phyloP scores from a whole-genome alignment of 495 filamentous ascomycete species.

The Aspergillus indologenus region DNA sequence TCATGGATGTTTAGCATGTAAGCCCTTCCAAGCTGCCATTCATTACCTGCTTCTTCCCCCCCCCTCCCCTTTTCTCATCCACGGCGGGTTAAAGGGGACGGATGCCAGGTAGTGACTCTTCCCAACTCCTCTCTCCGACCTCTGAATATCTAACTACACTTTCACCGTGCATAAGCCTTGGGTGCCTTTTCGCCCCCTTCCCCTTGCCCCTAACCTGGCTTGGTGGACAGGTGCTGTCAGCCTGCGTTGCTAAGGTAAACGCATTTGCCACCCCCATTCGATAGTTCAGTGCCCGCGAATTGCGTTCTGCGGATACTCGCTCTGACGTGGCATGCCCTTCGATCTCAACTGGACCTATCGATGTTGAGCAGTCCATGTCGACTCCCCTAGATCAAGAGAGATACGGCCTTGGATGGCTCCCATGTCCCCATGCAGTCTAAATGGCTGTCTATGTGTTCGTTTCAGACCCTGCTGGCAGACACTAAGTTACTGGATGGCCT shows the following conservation, averaged over 20 bases:
- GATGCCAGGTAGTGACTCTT: neutral
- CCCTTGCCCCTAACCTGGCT: neutral
- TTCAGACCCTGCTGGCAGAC: neutral
- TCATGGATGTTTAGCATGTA: conserved; percentile 4
- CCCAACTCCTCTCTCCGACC: conserved; percentile 10
- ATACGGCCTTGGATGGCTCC: neutral
- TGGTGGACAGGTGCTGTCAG: neutral
- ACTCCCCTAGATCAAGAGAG: conserved; percentile 5
- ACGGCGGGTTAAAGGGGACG: neutral
- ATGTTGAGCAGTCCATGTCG: conserved; percentile 13
- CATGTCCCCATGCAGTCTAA: neutral
- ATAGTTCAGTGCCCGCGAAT: neutral
- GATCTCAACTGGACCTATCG: conserved; percentile 15
- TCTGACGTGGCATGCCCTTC: conserved; percentile 26
- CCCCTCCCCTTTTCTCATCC: neutral
- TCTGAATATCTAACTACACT: conserved; percentile 10
- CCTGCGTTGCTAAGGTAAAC: neutral
- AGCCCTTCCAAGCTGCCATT: neutral
- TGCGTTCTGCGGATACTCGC: neutral
- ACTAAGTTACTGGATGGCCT: neutral
- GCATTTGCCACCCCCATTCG: neutral
- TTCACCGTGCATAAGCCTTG: conserved; percentile 6
- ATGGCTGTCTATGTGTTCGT: neutral
- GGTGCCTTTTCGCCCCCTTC: conserved; percentile 6
- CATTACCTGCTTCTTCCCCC: neutral